Base-by-base conservation (phyloP, 495 filamentous ascomycete genomes). In the Penicillium desertorum region DNA sequence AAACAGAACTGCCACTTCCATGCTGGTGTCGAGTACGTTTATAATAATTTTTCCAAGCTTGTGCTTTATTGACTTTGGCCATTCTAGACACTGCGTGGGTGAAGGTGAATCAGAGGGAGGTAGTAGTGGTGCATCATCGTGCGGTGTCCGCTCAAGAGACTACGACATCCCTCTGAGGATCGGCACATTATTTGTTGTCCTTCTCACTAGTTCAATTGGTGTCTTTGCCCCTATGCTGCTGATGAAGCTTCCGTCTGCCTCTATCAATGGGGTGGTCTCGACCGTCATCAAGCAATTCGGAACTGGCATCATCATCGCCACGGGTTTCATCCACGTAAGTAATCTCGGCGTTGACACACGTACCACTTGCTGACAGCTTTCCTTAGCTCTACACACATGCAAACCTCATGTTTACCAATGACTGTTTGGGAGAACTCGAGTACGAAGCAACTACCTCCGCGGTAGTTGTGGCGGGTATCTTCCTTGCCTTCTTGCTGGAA, bases 261-360 rank as follows among this genome's bases (percentile, higher is more conserved):
- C 57, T 4, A 57, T 78, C 49, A 72, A 80, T 34, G 79, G 81
- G 46, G 77, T 80, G 17, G 61, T 81, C 9, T 72, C 64, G 46
- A 74, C 66, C 0, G 39, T 68, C 12, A 74, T 88, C 27, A 83
- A 87, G 60, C 87, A 91, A 56, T 90, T 91, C 55, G 88, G 88
- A 6, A 89, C 88, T 0, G 88, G 88, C 2, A 81, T 90, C 20
- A 84, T 91, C 56, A 76, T 90, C 44, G 77, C 87, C 5, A 91
- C 88, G 0, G 86, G 85, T 14, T 88, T 89, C 52, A 71, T 90
- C 19, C 88, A 91, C 63, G 81, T 86, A 54, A 67, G 78, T 29
- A 16, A 16, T 6, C 6, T 12, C 14, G 14, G 14, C 19, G 7
- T 9, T 16, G 8, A 36, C 14, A 7, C 1, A 36, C 3, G 0